These are phyloP conservation scores for Pholiota microspora DNA, from an alignment of 768 basidiomycete species.

Conservation along the genomic window DNA sequence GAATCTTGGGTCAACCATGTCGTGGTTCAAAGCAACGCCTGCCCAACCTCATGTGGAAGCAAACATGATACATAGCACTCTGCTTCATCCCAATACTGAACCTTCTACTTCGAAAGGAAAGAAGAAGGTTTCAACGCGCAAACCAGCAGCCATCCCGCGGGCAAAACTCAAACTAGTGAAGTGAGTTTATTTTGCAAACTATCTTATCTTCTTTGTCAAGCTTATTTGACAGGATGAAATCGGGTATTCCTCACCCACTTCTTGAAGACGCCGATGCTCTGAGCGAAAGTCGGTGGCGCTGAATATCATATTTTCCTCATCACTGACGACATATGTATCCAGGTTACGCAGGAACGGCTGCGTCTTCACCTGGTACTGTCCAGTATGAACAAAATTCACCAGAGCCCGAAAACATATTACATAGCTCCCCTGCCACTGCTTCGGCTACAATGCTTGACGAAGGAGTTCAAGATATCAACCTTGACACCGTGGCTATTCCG, in stretches of 20 bases:
- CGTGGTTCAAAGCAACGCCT: conserved; percentile 40
- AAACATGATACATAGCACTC: conserved; percentile 24
- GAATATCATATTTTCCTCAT: too few species aligned
- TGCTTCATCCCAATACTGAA: conserved; percentile 23
- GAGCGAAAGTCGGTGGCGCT: conserved; percentile 71
- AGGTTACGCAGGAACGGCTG: conserved; percentile 69
- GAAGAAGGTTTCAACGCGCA: conserved; percentile 49
- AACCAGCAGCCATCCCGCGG: conserved; percentile 36
- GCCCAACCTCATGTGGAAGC: conserved; percentile 36
- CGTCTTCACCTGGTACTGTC: conserved; percentile 65
- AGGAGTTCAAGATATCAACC: conserved; percentile 24
- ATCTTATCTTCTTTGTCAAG: conserved; percentile 4
- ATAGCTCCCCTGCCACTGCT: conserved; percentile 28
- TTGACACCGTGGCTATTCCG: conserved; percentile 64
- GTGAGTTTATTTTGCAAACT: conserved; percentile 20
- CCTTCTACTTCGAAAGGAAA: conserved; percentile 39
- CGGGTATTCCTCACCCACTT: conserved; percentile 33
- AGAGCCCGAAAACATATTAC: conserved; percentile 43
- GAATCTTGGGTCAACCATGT: conserved; percentile 37
- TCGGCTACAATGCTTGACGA: conserved; percentile 30
- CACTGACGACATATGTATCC: too few species aligned
- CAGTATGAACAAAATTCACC: conserved; percentile 47
- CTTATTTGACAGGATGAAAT: conserved; percentile 27
- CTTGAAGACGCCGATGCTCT: conserved; percentile 50
- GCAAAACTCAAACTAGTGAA: conserved; percentile 35